phyloP scores from a whole-genome alignment of 116 monocot species.

The Trichopus zeylanicus region DNA sequence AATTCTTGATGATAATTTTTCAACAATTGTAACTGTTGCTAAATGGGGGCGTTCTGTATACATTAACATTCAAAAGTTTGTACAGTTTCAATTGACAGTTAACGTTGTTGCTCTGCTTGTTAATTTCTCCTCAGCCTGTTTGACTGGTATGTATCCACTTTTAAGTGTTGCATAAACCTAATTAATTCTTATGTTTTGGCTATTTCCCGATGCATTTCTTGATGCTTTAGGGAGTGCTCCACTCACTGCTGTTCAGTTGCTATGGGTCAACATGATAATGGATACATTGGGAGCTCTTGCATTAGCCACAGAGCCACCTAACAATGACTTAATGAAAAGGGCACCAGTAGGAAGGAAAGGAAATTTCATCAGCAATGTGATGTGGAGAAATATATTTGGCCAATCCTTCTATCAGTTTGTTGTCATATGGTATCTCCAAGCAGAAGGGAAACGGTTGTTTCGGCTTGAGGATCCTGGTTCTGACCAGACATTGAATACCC shows the following conservation, averaged over 20 bases:
- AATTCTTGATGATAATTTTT: slow-evolving; percentile 77
- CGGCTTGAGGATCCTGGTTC: slow-evolving; percentile 36
- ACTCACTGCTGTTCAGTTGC: slow-evolving; percentile 76
- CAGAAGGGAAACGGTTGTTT: slow-evolving; percentile 46
- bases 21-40: slow-evolving; percentile 62
- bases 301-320: slow-evolving; percentile 76
- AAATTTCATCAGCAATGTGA: slow-evolving; percentile 61
- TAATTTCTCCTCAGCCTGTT: slow-evolving; percentile 69
- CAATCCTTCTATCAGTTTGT: slow-evolving; percentile 68
- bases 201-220: neutral
- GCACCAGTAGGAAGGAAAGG: slow-evolving; percentile 59
- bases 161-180: neutral
- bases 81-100: slow-evolving; percentile 75
- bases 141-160: slow-evolving; percentile 33
- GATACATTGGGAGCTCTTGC: slow-evolving; percentile 87
- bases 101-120: slow-evolving; percentile 73
- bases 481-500: slow-evolving; percentile 53
- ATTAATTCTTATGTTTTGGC: neutral
- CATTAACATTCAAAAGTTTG: slow-evolving; percentile 78
- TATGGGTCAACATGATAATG: slow-evolving; percentile 98
- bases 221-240: slow-evolving; percentile 53
- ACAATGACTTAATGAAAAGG: slow-evolving; percentile 60
- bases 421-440: slow-evolving; percentile 61
- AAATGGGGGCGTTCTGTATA: slow-evolving; percentile 87
- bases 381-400: slow-evolving; percentile 90